Conservation (phyloP, 2,329 filamentous ascomycete species). For the Ophiostoma quercus region DNA sequence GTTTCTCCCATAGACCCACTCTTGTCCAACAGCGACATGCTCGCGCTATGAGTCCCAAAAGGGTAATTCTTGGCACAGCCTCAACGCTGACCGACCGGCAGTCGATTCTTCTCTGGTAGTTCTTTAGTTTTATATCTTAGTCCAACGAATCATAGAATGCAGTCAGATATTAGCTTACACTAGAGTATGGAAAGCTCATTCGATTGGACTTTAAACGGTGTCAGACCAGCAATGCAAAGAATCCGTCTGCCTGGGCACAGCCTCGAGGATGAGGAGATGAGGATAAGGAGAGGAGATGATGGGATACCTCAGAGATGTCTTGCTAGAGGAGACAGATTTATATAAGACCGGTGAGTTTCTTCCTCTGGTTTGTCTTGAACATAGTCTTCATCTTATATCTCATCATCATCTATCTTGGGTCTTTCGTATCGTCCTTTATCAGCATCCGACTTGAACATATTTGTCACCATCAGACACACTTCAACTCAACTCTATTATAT, state of each 20-base stretch:
- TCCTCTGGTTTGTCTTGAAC: not conserved
- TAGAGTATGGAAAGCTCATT: not conserved
- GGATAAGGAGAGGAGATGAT: not conserved
- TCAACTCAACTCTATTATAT: too few relatives aligned
- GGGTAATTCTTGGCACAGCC: not conserved
- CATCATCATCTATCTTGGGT: too few relatives aligned
- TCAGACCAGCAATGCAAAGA: not conserved
- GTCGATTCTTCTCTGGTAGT: not conserved
- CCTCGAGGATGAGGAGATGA: not conserved
- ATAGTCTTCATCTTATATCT: not conserved
- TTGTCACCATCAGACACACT: too few relatives aligned
- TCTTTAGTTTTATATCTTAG: not conserved
- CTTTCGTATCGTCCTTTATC: too few relatives aligned
- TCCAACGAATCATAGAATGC: not conserved
- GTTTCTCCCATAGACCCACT: not conserved
- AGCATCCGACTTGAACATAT: not conserved
- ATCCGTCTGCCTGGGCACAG: not conserved
- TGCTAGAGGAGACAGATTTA: not conserved
- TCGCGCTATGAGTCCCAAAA: constrained; percentile 4
- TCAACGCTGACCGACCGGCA: not conserved
- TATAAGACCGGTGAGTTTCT: not conserved
- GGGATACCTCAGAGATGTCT: not conserved
- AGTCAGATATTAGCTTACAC: too few relatives aligned
- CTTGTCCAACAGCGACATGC: not conserved
- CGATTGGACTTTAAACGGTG: not conserved